These are phyloP conservation scores for Zhuliangozyma parablackwelliae DNA, from an alignment of 1,139 yeast species.

Conservation along the genomic window DNA sequence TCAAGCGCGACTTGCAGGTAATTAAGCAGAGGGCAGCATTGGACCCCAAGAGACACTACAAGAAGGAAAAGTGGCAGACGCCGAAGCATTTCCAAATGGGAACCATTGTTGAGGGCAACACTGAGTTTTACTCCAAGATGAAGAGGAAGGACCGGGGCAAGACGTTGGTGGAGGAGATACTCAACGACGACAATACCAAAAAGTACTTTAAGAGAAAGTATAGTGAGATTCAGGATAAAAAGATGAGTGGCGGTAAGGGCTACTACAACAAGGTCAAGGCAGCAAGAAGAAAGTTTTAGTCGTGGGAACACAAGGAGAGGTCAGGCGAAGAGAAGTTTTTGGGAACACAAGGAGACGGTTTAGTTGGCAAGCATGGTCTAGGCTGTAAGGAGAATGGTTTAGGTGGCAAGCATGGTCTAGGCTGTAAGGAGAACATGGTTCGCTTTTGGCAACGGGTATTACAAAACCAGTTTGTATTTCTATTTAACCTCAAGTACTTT, in stretches of 20 bases:
- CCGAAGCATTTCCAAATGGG: slow-evolving; percentile 89
- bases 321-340: no score
- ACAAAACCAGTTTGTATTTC: no score
- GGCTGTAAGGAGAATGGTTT: no score
- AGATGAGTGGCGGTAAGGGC: slow-evolving; percentile 71
- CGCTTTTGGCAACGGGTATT: no score
- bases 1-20: slow-evolving; percentile 73
- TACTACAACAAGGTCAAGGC: slow-evolving; percentile 64
- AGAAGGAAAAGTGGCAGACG: slow-evolving; percentile 75
- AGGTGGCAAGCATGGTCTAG: no score
- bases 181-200: slow-evolving; percentile 66
- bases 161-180: slow-evolving; percentile 76
- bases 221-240: slow-evolving; percentile 67
- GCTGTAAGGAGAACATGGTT: no score
- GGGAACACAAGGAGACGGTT: background rate
- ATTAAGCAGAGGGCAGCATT: slow-evolving; percentile 84
- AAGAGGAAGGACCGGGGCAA: slow-evolving; percentile 68
- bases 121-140: slow-evolving; percentile 72
- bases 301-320: background rate
- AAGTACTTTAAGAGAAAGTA: slow-evolving; percentile 84
- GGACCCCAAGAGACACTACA: slow-evolving; percentile 94
- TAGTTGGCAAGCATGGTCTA: no score
- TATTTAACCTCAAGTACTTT: no score
- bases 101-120: slow-evolving; percentile 75
- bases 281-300: slow-evolving; percentile 51